Evolutionary conservation across 805 yeast genomes (phyloP).

Genomic region (Sungouiozyma ichnusensis): DNA sequence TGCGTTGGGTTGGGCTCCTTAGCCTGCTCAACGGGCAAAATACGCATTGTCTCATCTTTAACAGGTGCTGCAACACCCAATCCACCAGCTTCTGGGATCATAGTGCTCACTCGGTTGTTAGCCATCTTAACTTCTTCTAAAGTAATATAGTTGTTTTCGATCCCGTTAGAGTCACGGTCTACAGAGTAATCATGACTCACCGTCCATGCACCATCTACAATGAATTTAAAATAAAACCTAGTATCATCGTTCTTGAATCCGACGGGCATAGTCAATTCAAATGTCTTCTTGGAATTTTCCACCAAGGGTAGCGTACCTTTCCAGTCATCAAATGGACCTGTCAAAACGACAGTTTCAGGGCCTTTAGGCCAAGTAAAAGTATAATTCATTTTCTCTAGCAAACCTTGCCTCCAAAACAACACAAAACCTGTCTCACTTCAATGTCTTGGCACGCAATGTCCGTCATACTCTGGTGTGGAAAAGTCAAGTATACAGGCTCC

Average conservation of each 20-base stretch:
- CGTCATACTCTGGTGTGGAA: too few species aligned
- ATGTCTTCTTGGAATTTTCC: slow-evolving; percentile 40
- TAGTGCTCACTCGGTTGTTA: slow-evolving; percentile 15
- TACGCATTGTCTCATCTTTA: slow-evolving; percentile 24
- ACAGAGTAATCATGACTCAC: slow-evolving; percentile 31
- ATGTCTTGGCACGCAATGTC: too few species aligned
- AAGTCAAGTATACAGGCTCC: neutral
- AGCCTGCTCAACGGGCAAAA: slow-evolving; percentile 35
- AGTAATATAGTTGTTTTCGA: slow-evolving; percentile 30
- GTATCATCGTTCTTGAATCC: slow-evolving; percentile 26
- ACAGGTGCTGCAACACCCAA: slow-evolving; percentile 17
- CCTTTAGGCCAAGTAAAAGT: slow-evolving; percentile 39
- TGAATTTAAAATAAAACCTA: slow-evolving; percentile 41
- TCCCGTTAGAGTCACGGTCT: slow-evolving; percentile 36
- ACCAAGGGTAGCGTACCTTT: slow-evolving; percentile 48
- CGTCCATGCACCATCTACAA: slow-evolving; percentile 63
- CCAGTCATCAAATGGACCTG: slow-evolving; percentile 69
- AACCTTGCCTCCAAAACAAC: too few species aligned
- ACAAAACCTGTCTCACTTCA: too few species aligned
- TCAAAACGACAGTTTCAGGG: slow-evolving; percentile 47
- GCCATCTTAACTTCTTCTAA: slow-evolving; percentile 7
- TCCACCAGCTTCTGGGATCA: slow-evolving; percentile 42
- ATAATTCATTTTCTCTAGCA: slow-evolving; percentile 2
- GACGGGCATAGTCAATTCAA: slow-evolving; percentile 48
- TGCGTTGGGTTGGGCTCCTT: slow-evolving; percentile 32